Base-by-base conservation (phyloP, 768 basidiomycete genomes). In the Auricularia heimuer region DNA sequence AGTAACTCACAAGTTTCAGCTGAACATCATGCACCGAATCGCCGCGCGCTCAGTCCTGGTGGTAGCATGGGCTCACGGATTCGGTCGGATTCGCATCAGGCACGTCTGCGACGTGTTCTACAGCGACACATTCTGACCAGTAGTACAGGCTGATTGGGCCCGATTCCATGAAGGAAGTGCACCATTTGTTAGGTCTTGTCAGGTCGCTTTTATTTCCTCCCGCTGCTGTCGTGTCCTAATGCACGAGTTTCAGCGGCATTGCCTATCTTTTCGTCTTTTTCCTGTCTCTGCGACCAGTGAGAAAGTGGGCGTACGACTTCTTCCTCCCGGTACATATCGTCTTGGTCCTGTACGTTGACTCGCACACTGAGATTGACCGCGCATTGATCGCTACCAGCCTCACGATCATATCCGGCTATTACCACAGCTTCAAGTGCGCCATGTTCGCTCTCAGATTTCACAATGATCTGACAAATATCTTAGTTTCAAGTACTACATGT, bases 11-110 rank as follows among this genome's bases (percentile, higher is more conserved):
- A 18, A 54, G 37, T 56, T 18, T 14, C 65, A 81, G 79, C 71
- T 82, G 29, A 80, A 80, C 45, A 71, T 80, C 29, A 73, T 82
- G 63, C 80, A 81, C 68, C 78, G 80, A 14, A 78, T 78, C 42
- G 75, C 80, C 12, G 76, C 79, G 10, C 74, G 80, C 21, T 75
- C 77, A 21, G 70, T 77, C 64, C 70, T 81, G 39, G 62, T 81
- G 12, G 71, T 81, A 24, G 68, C 80, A 24, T 81, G 79, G 80
- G 71, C 80, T n/a, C 80, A 82, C 65, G 75, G 76, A 18, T 68
- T 76, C 36, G 75, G 63, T 67, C 73, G 63, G 61, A 71, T 70
- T 12, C n/a, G 47, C 14, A 51, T 51, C 47, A 51, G 47, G 47
- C 37, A 18, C 35, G 35, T 6, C 24, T 0, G 36, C 44, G n/a